Conservation (phyloP, 495 filamentous ascomycete species). For the Lasiosphaeria ovina region DNA sequence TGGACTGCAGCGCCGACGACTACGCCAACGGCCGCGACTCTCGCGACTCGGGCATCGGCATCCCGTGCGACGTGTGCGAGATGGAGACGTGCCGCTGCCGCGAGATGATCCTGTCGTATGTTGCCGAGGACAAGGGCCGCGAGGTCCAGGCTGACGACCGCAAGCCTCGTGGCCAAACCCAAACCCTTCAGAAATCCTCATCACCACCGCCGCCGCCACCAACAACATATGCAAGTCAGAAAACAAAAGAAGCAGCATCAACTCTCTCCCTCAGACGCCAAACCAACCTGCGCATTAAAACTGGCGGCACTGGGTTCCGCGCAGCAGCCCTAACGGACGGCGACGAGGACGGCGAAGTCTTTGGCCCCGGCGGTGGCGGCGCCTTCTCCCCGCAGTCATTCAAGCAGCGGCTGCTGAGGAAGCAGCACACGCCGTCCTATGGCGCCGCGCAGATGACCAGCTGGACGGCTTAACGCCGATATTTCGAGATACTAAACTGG, state of each 20-base stretch:
- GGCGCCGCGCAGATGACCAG: not conserved
- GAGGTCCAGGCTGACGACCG: not conserved
- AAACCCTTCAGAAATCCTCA: not conserved
- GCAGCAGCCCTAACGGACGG: not conserved
- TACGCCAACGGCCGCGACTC: constrained; percentile 17
- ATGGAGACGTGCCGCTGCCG: constrained; percentile 17
- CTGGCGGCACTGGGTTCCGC: constrained; percentile 6
- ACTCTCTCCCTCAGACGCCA: constrained; percentile 9
- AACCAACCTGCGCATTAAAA: constrained; percentile 17
- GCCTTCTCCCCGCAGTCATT: constrained; percentile 30
- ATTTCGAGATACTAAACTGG: not conserved
- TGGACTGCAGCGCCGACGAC: not conserved
- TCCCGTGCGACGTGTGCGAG: constrained; percentile 19
- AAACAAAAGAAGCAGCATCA: not conserved
- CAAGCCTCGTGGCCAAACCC: not conserved
- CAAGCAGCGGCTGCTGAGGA: constrained; percentile 25
- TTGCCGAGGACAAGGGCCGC: not conserved
- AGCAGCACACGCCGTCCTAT: not conserved
- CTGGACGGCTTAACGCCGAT: not conserved
- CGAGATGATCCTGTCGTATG: not conserved
- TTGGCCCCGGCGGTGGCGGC: not conserved
- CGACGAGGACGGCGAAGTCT: not conserved
- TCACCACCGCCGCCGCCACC: not conserved
- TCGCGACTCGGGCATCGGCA: constrained; percentile 25
- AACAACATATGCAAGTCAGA: not conserved